Evolutionary conservation across 164 flowering plant species (phyloP), one percentile per base, ranked within the genome.

Genomic region (Houttuynia cordata): DNA sequence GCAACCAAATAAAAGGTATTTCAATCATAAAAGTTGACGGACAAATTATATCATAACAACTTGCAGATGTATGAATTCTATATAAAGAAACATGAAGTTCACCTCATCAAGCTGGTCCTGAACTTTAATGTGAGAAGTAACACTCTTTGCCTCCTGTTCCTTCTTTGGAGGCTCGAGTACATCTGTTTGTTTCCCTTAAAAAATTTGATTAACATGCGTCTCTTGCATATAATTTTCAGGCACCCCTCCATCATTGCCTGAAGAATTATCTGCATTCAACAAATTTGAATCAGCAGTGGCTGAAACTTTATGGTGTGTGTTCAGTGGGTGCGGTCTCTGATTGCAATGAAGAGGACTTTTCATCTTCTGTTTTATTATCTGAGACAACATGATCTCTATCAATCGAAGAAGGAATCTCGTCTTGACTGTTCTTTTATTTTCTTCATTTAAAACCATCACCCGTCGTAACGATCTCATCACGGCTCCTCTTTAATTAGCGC

Each of bases 51-150:
- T 22, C 3, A 20, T n/a, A 52, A 52, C 21, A 3, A 49, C 53
- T 51, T 51, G 21, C 53, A 51, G 53, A n/a, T 51, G 17, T 9
- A 47, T n/a, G 37, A 21, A n/a, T 7, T 54, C 5, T 51, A 40
- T 41, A 3, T 25, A 53, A 9, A 15, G 23, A 34, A 53, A 42
- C 65, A 66, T 50, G 70, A 59, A 42, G 39, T 62, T 76, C 73
- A 88, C 99, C 99, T 94, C 99, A 53, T 91, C 95, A 62, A 94
- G 91, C 70, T 87, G 96, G 56, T 88, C 96, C 74, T 87, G 88
- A 58, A 79, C 80, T 81, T 72, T 85, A 40, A 42, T 58, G 1
- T 77, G 63, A 64, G 84, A 72, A 63, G 52, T 24, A 65, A 70
- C 80, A 68, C 54, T 34, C 68, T 71, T 73, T 25, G 64, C 61